Base-by-base conservation (phyloP, 129 eudicot genomes). In the Centrapalus pauciflorus region DNA sequence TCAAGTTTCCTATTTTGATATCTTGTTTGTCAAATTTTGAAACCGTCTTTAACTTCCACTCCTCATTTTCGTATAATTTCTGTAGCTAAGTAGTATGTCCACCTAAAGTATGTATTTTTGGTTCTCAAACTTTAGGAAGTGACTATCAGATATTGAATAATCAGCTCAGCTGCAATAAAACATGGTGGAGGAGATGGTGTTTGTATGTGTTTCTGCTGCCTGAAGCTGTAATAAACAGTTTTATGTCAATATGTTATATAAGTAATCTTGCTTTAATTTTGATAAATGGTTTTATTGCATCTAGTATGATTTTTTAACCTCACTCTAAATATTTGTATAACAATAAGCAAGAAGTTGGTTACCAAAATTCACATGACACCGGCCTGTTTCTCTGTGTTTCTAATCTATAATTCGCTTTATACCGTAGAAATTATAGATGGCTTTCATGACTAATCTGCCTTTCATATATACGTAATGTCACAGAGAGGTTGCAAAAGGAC, bases 401-500 rank as follows among this genome's bases (percentile, higher is more conserved):
- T n/a, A n/a, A n/a, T n/a, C n/a, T n/a, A n/a, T n/a, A n/a, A n/a
- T n/a, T n/a, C 54, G 24, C 25, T 48, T 48, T 48, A 48, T 12
- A 17, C 54, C 25, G 8, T 48, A 48, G 54, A 24, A 7, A 17
- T 17, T 48, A 10, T 43, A 19, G 62, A 14, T 61, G 69, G 63
- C 14, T 17, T 19, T 40, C 12, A 29, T 37, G 55, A 45, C 55
- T 66, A 66, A 66, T 67, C 13, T 16, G 10, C 16, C n/a, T 27
- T 0, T 58, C 38, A 19, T 72, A 28, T 60, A 71, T 38, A 32
- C 61, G 35, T 23, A 48, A 43, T 80, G 55, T 75, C 43, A 32
- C 87, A 93, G 99, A 70, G 95, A 93, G 81, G 96, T 93, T 55
- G 92, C 95, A 25, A 86, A 80, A 78, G 99, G 96, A 63, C 77